Percentiles rank a stretch among this genome's conserved stretches.
Conservation (phyloP, 306 rosid genomes). For the Amphicarpaea edgeworthii region DNA sequence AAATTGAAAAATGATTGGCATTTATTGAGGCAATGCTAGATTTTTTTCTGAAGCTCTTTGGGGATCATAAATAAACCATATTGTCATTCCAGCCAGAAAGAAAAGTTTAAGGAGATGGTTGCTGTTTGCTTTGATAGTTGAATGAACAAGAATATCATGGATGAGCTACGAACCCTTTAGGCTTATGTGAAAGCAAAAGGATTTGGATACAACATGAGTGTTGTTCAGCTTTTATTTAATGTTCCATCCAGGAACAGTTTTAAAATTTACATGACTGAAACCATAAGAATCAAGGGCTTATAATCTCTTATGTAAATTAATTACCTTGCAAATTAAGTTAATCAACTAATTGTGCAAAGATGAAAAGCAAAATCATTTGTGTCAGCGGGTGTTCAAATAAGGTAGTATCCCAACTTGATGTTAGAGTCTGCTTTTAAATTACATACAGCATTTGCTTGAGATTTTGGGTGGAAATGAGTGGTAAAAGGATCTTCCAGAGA, state of each 20-base stretch:
- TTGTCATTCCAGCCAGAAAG: neutral
- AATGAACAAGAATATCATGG: slow-evolving; percentile 9
- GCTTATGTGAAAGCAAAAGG: slow-evolving; percentile 2
- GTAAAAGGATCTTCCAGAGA: neutral
- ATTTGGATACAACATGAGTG: neutral
- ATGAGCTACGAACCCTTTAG: neutral
- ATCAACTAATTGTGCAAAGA: neutral
- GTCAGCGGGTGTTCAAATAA: neutral
- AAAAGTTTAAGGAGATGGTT: slow-evolving; percentile 10
- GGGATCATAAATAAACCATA: neutral
- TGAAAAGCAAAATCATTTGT: neutral
- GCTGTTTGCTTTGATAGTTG: slow-evolving; percentile 27
- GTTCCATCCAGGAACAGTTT: neutral
- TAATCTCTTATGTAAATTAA: slow-evolving; percentile 9
- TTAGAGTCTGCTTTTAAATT: neutral
- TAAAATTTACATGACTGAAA: neutral
- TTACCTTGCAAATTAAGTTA: neutral
- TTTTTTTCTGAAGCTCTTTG: neutral
- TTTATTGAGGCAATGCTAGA: slow-evolving; percentile 17
- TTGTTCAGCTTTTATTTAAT: neutral
- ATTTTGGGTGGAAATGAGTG: neutral
- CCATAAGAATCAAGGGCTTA: neutral
- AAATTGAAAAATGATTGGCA: slow-evolving; percentile 16
- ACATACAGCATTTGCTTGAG: slow-evolving; percentile 3
- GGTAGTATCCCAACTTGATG: slow-evolving; percentile 2